These are phyloP conservation scores for Graphilbum sp. DNA, from an alignment of 2,329 filamentous ascomycete genomes.

Conservation along the genomic window DNA sequence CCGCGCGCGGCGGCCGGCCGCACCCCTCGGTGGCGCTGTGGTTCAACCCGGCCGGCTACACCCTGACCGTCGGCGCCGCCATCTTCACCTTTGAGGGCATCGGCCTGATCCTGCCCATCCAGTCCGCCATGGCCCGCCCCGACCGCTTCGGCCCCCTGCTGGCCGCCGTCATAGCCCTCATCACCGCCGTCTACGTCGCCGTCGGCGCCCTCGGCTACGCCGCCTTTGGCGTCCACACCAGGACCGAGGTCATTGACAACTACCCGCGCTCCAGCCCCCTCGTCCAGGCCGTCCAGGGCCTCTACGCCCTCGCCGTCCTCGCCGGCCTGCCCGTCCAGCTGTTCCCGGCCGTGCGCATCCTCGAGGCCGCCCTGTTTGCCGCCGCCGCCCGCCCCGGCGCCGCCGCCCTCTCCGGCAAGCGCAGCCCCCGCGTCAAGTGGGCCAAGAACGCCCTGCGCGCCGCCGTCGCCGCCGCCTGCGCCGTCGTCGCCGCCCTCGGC, in stretches of 20 bases:
- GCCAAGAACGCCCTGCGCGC: slow-evolving; percentile 56
- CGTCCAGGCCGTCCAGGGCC: slow-evolving; percentile 61
- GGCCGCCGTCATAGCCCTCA: slow-evolving; percentile 53
- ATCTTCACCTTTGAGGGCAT: slow-evolving; percentile 72
- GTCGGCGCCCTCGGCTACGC: slow-evolving; percentile 60
- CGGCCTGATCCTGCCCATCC: slow-evolving; percentile 59
- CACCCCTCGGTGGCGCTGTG: slow-evolving; percentile 40
- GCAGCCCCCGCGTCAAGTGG: slow-evolving; percentile 50
- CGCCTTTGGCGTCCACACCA: slow-evolving; percentile 51
- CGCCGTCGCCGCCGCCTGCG: slow-evolving; percentile 38
- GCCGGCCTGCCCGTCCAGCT: slow-evolving; percentile 59
- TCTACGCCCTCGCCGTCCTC: slow-evolving; percentile 60
- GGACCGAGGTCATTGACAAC: slow-evolving; percentile 62
- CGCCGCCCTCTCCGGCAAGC: slow-evolving; percentile 44
- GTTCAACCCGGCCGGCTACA: slow-evolving; percentile 54
- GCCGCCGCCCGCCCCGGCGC: slow-evolving; percentile 6
- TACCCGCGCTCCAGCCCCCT: slow-evolving; percentile 53
- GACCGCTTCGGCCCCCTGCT: slow-evolving; percentile 51
- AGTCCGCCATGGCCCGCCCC: slow-evolving; percentile 57
- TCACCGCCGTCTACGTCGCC: slow-evolving; percentile 56
- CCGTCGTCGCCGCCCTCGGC: slow-evolving; percentile 43
- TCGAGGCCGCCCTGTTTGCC: slow-evolving; percentile 49
- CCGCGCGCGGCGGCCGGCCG: slow-evolving; percentile 30
- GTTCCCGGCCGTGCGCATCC: slow-evolving; percentile 56
- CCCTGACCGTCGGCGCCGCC: slow-evolving; percentile 54